Base-by-base conservation (phyloP, 371 early-diverging fungal genomes). In the Haplosporangium sp. region DNA sequence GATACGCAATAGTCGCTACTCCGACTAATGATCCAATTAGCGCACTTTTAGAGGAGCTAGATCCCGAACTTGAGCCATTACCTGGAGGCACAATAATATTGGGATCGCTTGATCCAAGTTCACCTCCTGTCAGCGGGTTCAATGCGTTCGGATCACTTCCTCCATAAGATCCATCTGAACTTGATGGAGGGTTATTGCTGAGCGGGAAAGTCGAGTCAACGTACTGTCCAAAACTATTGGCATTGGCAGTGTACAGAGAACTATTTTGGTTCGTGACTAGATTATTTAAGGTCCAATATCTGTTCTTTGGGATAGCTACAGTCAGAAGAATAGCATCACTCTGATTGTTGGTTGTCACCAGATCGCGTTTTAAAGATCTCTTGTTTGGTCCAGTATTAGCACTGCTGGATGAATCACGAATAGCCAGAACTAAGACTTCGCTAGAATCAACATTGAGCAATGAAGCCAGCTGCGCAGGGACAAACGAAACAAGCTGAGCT, bases 401-500 rank as follows among this genome's bases (percentile, higher is more conserved):
- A 60, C 38, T 44, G 44, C 2, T 44, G 1, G 66, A 44, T 0
- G 68, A 60, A 50, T 79, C 79, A 0, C 79, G 79, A 55, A 79
- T 79, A 35, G 68, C 71, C 11, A 79, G 47, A 9, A 79, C 79
- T 40, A 67, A 59, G 59, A 79, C 58, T n/a, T 38, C 20, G 37
- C 59, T 61, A 0, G 20, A 3, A n/a, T 79, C 74, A 1, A 79
- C 71, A 1, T 67, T 37, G 11, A 79, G 58, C 17, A 79, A 19
- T 17, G 50, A n/a, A 3, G 63, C 40, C 38, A 79, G 68, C 19
- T 79, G 79, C 1, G 63, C 74, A 4, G 79, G 79, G 58, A 79
- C 37, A 56, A 79, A 79, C 37, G 66, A 67, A n/a, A 79, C 79
- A 35, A 79, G 40, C 42, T 79, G 79, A 11, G 79, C 79, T 1